Evolutionary conservation across 202 grass and related monocot genomes (phyloP).

Genomic region (Panicum hallii): DNA sequence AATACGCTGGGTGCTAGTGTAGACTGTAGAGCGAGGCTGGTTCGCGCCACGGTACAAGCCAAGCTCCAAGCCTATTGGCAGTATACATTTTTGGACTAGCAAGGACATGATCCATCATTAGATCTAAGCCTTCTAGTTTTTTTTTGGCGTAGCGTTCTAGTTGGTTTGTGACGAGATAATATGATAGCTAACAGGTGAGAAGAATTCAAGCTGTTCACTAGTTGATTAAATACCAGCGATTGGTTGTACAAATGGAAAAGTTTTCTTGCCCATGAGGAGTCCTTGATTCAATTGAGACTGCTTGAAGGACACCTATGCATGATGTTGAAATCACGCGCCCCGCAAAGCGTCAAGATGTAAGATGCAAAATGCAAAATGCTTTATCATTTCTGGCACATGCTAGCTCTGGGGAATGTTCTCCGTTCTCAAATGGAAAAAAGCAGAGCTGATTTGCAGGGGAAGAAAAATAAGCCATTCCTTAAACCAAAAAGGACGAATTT

Average conservation of each 20-base stretch:
- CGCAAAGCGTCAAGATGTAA: background rate
- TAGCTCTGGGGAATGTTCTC: slow-evolving; percentile 30
- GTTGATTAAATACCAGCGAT: background rate
- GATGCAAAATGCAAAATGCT: slow-evolving; percentile 28
- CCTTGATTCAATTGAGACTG: background rate
- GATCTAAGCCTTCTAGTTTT: no score
- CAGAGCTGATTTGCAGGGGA: slow-evolving; percentile 13
- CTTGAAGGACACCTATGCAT: slow-evolving; percentile 6
- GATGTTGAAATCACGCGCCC: slow-evolving; percentile 17
- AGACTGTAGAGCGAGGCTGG: no score
- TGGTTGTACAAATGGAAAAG: background rate
- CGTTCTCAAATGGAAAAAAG: slow-evolving; percentile 42
- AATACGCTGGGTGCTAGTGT: background rate
- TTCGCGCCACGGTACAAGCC: no score
- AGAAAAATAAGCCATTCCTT: background rate
- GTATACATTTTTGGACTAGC: slow-evolving; percentile 2
- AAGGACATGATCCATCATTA: background rate
- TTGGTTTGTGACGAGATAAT: background rate
- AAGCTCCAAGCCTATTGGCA: background rate
- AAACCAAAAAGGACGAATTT: slow-evolving; percentile 5
- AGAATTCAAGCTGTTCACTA: background rate
- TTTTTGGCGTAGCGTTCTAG: background rate
- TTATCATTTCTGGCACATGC: slow-evolving; percentile 38
- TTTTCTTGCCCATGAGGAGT: background rate
- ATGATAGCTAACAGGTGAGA: background rate